Evolutionary conservation across 2,329 filamentous ascomycete species (phyloP).

Genomic region (Geosmithia putterillii): DNA sequence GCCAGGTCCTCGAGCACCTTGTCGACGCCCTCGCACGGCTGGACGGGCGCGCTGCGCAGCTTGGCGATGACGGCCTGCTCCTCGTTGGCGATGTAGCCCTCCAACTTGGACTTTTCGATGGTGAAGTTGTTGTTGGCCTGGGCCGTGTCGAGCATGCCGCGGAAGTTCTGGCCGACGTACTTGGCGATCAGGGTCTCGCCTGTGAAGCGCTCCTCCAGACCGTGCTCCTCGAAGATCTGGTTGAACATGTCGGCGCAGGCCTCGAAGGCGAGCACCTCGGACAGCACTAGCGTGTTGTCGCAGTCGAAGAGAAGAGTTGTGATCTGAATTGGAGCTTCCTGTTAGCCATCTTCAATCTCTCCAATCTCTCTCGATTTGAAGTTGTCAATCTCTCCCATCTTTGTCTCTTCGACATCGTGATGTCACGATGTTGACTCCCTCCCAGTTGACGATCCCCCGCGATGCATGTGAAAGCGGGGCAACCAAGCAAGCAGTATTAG

Average conservation of each 20-base stretch:
- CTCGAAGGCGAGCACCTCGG: constrained; percentile 82
- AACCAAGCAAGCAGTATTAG: too few species aligned
- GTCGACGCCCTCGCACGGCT: constrained; percentile 57
- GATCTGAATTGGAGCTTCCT: too few species aligned
- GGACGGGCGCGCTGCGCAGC: constrained; percentile 50
- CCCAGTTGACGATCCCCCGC: too few species aligned
- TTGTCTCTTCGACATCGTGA: neutral
- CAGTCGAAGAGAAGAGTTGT: constrained; percentile 64
- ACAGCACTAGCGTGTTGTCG: constrained; percentile 89
- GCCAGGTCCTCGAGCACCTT: constrained; percentile 53
- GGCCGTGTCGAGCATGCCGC: constrained; percentile 73
- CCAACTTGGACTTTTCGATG: constrained; percentile 55
- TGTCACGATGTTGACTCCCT: neutral
- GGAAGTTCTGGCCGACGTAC: constrained; percentile 92
- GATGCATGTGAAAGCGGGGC: too few species aligned
- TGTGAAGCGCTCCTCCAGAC: constrained; percentile 58
- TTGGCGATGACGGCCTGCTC: constrained; percentile 76
- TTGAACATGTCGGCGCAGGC: constrained; percentile 85
- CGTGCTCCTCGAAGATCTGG: constrained; percentile 60
- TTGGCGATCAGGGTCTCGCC: constrained; percentile 67
- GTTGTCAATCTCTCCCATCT: too few species aligned
- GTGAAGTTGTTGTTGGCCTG: constrained; percentile 65
- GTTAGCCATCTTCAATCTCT: too few species aligned
- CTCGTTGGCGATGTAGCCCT: constrained; percentile 63
- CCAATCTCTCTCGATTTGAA: too few species aligned